A percentile compares a stretch with the other conserved stretches of the same genome.
Evolutionary conservation across 306 rosid genomes (phyloP).

Genomic region (Psophocarpus tetragonolobus): DNA sequence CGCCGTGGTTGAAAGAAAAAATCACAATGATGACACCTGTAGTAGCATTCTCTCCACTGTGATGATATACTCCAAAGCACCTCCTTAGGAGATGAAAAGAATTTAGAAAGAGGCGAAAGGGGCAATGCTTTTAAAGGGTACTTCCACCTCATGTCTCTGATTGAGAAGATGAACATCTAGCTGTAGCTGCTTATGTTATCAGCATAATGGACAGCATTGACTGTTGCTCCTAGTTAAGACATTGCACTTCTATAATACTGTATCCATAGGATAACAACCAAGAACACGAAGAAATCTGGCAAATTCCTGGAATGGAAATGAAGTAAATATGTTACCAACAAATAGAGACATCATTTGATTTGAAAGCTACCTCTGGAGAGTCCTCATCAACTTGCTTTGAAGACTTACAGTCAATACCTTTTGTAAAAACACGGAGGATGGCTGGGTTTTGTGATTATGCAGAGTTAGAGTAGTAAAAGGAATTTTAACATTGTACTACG

Average conservation of each 20-base stretch:
- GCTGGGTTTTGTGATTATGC: not conserved
- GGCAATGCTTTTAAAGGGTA: conserved; percentile 28
- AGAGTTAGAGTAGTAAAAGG: not conserved
- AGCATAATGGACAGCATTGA: conserved; percentile 40
- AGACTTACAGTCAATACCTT: not conserved
- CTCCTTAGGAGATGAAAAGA: conserved; percentile 46
- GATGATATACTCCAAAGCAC: conserved; percentile 14
- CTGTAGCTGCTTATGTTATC: conserved; percentile 22
- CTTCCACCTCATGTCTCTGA: conserved; percentile 25
- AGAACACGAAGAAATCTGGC: conserved; percentile 74
- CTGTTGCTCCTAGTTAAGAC: conserved; percentile 12
- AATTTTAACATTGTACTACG: not conserved
- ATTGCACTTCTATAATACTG: conserved; percentile 27
- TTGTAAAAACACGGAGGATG: not conserved
- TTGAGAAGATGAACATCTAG: conserved; percentile 15
- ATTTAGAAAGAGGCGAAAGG: conserved; percentile 1
- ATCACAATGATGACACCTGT: conserved; percentile 1
- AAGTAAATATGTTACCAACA: not conserved
- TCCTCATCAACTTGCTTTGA: not conserved
- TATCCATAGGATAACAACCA: conserved; percentile 68
- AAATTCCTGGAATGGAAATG: conserved; percentile 61
- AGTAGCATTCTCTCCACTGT: conserved; percentile 15
- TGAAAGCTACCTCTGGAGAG: not conserved
- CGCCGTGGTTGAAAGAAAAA: not conserved
- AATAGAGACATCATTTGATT: conserved; percentile 9